These are phyloP conservation scores for Trifolium dubium DNA, from an alignment of 306 rosid genomes.

Conservation along the genomic window DNA sequence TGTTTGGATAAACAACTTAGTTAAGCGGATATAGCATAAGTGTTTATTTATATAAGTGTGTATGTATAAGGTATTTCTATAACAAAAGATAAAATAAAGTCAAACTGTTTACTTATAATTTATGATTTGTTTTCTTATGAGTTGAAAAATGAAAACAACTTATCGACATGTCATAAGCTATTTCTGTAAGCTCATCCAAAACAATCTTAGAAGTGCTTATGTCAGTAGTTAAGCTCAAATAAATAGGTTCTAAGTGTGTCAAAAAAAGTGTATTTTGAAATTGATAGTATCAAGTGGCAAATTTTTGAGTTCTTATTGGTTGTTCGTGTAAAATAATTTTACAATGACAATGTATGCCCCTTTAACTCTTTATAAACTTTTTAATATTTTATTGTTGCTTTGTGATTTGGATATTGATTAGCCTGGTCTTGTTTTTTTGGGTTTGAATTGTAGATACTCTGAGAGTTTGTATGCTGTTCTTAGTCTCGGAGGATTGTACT, in stretches of 20 bases:
- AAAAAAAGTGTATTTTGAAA: not conserved
- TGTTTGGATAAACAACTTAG: not conserved
- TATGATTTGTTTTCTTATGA: too few relatives aligned
- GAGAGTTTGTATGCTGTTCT: constrained; percentile 80
- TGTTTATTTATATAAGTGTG: not conserved
- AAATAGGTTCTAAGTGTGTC: not conserved
- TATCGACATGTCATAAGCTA: not conserved
- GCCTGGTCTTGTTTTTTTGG: not conserved
- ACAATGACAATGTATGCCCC: not conserved
- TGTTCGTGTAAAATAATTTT: not conserved
- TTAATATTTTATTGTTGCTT: constrained; percentile 18
- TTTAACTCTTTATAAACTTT: not conserved
- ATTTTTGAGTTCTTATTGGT: not conserved
- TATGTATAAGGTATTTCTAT: not conserved
- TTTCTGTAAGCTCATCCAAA: not conserved
- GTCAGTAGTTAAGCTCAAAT: not conserved
- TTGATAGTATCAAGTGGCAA: not conserved
- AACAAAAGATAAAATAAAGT: not conserved
- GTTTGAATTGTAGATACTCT: constrained; percentile 64
- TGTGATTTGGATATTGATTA: not conserved
- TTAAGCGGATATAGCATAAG: not conserved
- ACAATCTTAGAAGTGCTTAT: not conserved
- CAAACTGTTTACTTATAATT: not conserved
- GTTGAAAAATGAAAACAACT: not conserved
- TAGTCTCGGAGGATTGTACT: constrained; percentile 85